Evolutionary conservation across 805 yeast genomes (phyloP).

Genomic region (Candida odintsovae): DNA sequence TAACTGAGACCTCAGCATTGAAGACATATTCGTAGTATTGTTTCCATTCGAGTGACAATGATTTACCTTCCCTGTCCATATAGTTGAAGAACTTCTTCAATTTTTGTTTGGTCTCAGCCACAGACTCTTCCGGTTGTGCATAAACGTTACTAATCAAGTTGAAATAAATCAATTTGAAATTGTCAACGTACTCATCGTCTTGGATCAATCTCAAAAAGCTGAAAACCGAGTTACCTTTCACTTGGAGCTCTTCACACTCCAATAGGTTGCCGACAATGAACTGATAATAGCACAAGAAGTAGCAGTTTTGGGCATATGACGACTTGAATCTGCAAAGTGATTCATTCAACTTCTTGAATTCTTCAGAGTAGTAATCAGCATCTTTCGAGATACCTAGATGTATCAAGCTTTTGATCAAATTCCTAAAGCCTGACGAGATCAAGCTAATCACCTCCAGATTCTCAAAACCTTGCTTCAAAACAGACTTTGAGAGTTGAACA

Average conservation of each 20-base stretch:
- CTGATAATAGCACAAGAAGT: conserved; percentile 17
- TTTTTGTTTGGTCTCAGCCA: conserved; percentile 6
- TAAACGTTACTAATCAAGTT: conserved; percentile 17
- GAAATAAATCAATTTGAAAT: conserved; percentile 19
- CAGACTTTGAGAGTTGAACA: conserved; percentile 46
- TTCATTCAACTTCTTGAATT: conserved; percentile 29
- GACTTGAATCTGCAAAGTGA: conserved; percentile 11
- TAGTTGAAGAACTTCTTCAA: conserved; percentile 12
- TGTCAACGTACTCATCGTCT: conserved; percentile 11
- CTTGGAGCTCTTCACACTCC: conserved; percentile 4
- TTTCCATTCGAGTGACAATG: conserved; percentile 14
- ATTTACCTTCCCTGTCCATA: conserved; percentile 17
- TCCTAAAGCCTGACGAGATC: conserved; percentile 34
- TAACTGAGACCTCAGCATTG: conserved; percentile 15
- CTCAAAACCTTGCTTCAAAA: conserved; percentile 36
- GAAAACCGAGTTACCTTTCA: conserved; percentile 13
- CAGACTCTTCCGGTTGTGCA: background rate
- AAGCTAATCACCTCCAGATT: conserved; percentile 27
- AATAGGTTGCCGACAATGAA: conserved; percentile 13
- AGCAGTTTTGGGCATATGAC: conserved; percentile 13
- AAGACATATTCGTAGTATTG: conserved; percentile 18
- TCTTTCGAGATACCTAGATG: conserved; percentile 56
- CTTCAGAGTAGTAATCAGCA: conserved; percentile 47
- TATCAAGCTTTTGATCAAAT: conserved; percentile 33
- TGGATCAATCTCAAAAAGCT: conserved; percentile 8